A percentile compares a stretch with the other conserved stretches of the same genome.
Conservation (phyloP, 2,329 filamentous ascomycete genomes). For the Septoria petroselini region DNA sequence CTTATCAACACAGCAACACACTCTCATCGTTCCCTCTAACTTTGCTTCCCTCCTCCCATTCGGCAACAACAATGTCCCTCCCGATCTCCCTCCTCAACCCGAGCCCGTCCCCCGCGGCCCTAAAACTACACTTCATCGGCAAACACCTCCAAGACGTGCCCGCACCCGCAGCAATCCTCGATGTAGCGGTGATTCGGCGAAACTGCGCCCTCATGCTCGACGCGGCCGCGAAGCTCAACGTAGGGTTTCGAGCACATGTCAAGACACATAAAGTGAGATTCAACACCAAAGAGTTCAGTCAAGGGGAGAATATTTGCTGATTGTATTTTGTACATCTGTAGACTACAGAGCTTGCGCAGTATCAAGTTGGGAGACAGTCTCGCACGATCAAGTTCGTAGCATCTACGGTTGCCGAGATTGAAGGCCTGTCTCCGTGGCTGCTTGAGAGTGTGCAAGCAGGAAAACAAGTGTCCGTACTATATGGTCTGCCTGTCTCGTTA, state of each 20-base stretch:
- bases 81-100: constrained; percentile 35
- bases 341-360: constrained; percentile 63
- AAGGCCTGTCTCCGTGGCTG: constrained; percentile 62
- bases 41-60: too few relatives aligned
- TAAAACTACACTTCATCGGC: constrained; percentile 53
- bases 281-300: too few relatives aligned
- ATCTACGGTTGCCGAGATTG: constrained; percentile 72
- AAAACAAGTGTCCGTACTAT: constrained; percentile 63
- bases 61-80: constrained; percentile 1
- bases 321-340: too few relatives aligned
- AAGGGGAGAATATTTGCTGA: too few relatives aligned
- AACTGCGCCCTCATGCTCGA: constrained; percentile 73
- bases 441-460: constrained; percentile 54
- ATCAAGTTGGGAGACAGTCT: constrained; percentile 64
- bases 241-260: constrained; percentile 72
- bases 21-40: too few relatives aligned
- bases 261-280: constrained; percentile 75
- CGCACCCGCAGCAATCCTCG: constrained; percentile 66
- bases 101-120: constrained; percentile 32
- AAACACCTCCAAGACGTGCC: constrained; percentile 59
- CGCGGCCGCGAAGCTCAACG: constrained; percentile 55
- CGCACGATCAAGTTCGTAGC: constrained; percentile 62
- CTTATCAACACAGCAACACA: too few relatives aligned
- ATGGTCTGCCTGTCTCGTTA: constrained; percentile 66
- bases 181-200: constrained; percentile 61